A percentile compares a stretch with the other conserved stretches of the same genome.
Conservation (phyloP, 2,329 filamentous ascomycete genomes). For the Diplodia sapinea region DNA sequence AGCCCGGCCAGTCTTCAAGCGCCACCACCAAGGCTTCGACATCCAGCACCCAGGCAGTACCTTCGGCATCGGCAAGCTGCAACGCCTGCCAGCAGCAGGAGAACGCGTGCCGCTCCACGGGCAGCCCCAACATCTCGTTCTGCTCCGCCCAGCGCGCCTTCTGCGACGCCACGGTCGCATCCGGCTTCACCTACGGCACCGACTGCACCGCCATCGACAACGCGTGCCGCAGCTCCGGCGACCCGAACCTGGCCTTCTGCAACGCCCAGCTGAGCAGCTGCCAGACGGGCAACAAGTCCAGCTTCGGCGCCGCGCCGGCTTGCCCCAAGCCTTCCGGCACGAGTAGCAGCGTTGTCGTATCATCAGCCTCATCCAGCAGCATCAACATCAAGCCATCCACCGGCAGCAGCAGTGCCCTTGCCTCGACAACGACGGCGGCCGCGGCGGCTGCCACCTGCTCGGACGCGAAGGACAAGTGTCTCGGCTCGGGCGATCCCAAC, state of each 20-base stretch:
- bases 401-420: no score
- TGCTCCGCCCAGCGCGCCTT: no score
- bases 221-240: no score
- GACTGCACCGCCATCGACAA: no score
- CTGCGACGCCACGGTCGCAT: no score
- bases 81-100: background rate
- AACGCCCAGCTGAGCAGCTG: no score
- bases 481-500: background rate
- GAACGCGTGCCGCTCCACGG: no score
- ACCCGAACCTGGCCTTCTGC: no score
- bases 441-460: background rate
- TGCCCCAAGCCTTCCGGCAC: background rate
- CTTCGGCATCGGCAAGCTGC: background rate
- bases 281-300: no score
- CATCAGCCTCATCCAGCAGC: no score
- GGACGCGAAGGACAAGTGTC: background rate
- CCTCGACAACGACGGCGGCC: background rate
- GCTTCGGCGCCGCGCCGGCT: background rate
- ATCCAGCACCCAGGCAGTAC: background rate
- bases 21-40: background rate
- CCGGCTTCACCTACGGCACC: no score
- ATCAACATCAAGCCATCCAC: background rate
- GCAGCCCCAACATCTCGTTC: no score
- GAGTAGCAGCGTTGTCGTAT: background rate
- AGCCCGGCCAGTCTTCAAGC: background rate